Base-by-base conservation (phyloP, 768 basidiomycete species). In the Trametes coccinea region DNA sequence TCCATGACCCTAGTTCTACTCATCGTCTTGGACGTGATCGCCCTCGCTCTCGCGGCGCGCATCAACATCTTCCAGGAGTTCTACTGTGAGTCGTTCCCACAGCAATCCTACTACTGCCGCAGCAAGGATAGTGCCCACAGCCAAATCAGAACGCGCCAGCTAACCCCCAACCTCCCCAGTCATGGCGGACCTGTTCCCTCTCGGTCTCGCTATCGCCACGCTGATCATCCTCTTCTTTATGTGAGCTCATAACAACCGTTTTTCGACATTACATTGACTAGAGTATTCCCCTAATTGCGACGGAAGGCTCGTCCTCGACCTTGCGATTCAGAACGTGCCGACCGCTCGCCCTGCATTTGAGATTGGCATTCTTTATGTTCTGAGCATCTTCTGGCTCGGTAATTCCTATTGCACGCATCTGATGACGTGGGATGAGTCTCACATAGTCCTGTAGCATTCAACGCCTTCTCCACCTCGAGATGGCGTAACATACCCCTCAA, bases 1-100 rank as follows among this genome's bases (percentile, higher is more conserved):
- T 9, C 33, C 2, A 16, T 61, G 85, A 83, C 22, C 74, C 53
- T 68, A 37, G 34, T 37, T 5, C 5, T 70, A 47, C 72, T 85
- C 60, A 75, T 82, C 52, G 50, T 82, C 34, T 68, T 81, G 56
- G 80, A 83, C 66, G 71, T 82, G 59, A 65, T 82, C 51, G 82
- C 83, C 13, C 74, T 87, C 43, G 84, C 77, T 10, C 76, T 86
- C 53, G 77, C 85, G 0, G 74, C 79, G 16, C 76, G 77, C 48
- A 82, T 87, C 47, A 86, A 86, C 71, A 67, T 73, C 27, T 86
- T 82, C 68, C 82, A 84, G 67, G 82, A 83, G 29, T 87, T 80
- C 71, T 86, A 82, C 74, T 87, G 84, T 86, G 60, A 66, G 82
- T 75, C 5, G 29, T 44, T 47, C 41, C 45, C 39, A 2, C 16